Base-by-base conservation (phyloP, 2,329 filamentous ascomycete species). In the Atkinsonella texensis region DNA sequence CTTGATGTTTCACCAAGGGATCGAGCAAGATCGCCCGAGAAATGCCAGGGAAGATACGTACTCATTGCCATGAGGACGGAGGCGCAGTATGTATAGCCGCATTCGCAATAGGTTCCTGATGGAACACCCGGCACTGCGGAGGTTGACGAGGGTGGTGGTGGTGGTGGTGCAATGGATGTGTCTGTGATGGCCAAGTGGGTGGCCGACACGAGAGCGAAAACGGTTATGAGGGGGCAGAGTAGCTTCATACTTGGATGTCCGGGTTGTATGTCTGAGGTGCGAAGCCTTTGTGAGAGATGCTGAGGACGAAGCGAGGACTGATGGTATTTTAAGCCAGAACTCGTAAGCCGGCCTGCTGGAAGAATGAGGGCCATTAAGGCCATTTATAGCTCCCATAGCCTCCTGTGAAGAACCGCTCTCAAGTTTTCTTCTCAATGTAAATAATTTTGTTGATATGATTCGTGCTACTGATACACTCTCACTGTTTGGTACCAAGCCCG, bases 61-160 rank as follows among this genome's bases (percentile, higher is more conserved):
- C 67, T 60, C 67, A 69, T 69, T 1, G 50, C 58, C 59, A 65
- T 62, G 18, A 71, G 59, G 12, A 71, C 68, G 1, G 64, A 61
- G 10, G 67, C 66, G 53, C 68, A 71, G 52, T 71, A 71, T 3
- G 68, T 71, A 50, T 70, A 70, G 51, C 68, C 68, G 54, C 68
- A 71, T 53, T 70, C 64, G 55, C 68, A 71, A 49, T 65, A 64
- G 15, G 68, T 57, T 2, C 62, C 66, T 61, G 60, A n/a, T 62
- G 59, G 12, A 51, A 43, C 5, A 50, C 49, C 41, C 5, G 57
- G 57, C 42, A 39, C 49, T 4, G 55, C 17, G 6, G 52, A 28
- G 8, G 47, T 46, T 7, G 51, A 50, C 23, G 51, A 42, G 17
- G 47, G 50, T 28, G 52, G 20, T 23, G 20, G 50, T 28, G 52